A percentile compares a stretch with the other conserved stretches of the same genome.
Conservation (phyloP, 257 asterid genomes). For the Solanum appendiculatum region DNA sequence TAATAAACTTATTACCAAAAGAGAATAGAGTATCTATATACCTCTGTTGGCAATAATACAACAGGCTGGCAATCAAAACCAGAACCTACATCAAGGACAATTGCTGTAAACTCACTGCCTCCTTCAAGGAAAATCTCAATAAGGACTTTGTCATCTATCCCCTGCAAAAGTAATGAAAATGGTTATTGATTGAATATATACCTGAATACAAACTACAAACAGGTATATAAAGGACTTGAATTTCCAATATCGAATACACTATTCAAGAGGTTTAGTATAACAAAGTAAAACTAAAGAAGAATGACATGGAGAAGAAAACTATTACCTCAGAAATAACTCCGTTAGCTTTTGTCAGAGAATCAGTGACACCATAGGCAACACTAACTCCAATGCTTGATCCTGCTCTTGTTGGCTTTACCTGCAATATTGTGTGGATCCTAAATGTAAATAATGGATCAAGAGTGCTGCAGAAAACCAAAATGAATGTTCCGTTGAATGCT, state of each 20-base stretch:
- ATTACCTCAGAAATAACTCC: slow-evolving; percentile 65
- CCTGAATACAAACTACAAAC: slow-evolving; percentile 5
- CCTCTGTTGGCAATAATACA: slow-evolving; percentile 84
- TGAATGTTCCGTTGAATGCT: slow-evolving; percentile 15
- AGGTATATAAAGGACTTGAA: background rate
- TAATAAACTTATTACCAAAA: background rate
- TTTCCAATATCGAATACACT: background rate
- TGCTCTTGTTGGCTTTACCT: slow-evolving; percentile 90
- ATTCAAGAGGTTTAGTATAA: background rate
- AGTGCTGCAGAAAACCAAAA: background rate
- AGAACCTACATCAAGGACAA: slow-evolving; percentile 75
- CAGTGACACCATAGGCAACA: slow-evolving; percentile 85
- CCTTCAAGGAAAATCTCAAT: slow-evolving; percentile 83
- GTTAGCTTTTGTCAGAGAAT: slow-evolving; percentile 63
- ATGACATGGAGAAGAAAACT: background rate
- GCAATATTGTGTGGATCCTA: slow-evolving; percentile 6
- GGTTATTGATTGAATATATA: background rate
- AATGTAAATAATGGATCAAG: background rate
- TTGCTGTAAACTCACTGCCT: slow-evolving; percentile 83
- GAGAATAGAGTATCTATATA: slow-evolving; percentile 5
- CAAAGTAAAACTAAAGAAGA: slow-evolving; percentile 3
- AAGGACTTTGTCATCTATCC: slow-evolving; percentile 75
- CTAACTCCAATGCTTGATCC: slow-evolving; percentile 91
- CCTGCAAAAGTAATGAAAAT: slow-evolving; percentile 32
- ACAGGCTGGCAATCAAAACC: slow-evolving; percentile 58